Evolutionary conservation across 2,329 filamentous ascomycete genomes (phyloP), one percentile per base, ranked within the genome.

Genomic region (Thelonectria olida): DNA sequence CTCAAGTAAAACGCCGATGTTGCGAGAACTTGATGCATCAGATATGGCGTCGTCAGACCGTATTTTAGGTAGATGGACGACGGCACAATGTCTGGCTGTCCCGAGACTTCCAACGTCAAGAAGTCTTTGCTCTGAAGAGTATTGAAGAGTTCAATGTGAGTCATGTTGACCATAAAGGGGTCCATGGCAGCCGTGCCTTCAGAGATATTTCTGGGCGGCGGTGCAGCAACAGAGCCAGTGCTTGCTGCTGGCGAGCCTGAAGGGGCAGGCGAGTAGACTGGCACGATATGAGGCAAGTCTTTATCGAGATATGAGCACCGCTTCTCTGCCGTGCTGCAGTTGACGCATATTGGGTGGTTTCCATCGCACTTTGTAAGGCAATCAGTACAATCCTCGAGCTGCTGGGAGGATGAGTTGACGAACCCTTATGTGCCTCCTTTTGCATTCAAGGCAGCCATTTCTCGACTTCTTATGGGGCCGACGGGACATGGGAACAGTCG

Each of bases 381-480:
- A 17, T 47, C 15, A 47, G 20, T 36, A 7, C 10, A 23, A 15
- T 5, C 5, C n/a, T n/a, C 17, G 19, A 36, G 17, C 7, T 15
- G 17, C 9, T 3, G 9, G 20, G 8, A 19, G 12, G 23, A 13
- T 12, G 10, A 31, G 44, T 42, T 8, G 6, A 38, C 28, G 12
- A 7, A 68, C 67, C 38, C 67, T 69, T 2, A 68, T 62, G 19
- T 68, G 67, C 2, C 67, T 58, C 20, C 13, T 52, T 7, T 68
- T 68, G 42, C 67, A 68, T 13, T 68, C 53, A 4, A 54, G 4
- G 8, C 67, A 68, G 12, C 67, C 66, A 6, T 49, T 61, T 8
- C 56, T 59, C 0, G 66, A 68, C 28, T 68, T 68, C 41, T 64
- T 69, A 2, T 68, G 67, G 4, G 62, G 54, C 1, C 67, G 56